phyloP scores from a whole-genome alignment of 441 rosid species.

The Cnidoscolus chayamansa region DNA sequence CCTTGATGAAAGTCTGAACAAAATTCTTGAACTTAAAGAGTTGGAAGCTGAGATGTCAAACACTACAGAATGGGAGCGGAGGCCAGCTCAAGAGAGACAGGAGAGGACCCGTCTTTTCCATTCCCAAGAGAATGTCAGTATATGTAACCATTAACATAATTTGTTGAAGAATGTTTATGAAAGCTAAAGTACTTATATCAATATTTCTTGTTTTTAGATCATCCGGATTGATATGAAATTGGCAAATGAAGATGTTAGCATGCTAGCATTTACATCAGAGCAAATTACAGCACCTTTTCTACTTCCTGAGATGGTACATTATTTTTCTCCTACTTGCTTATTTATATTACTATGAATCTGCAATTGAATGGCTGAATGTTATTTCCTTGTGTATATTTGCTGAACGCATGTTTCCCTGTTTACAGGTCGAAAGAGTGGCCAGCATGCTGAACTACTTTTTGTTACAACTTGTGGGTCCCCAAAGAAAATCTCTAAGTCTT shows the following conservation, averaged over 20 bases:
- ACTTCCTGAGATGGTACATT: slow-evolving; percentile 94
- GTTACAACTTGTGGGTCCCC: slow-evolving; percentile 97
- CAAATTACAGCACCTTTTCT: slow-evolving; percentile 94
- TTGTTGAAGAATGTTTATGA: not conserved
- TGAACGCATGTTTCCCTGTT: not conserved
- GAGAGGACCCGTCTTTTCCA: slow-evolving; percentile 91
- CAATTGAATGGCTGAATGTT: not conserved
- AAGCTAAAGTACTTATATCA: not conserved
- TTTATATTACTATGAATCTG: not conserved
- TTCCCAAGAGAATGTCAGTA: slow-evolving; percentile 91
- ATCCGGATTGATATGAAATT: slow-evolving; percentile 93
- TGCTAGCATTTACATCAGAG: slow-evolving; percentile 93
- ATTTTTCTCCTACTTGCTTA: slow-evolving; percentile 7
- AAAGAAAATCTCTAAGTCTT: slow-evolving; percentile 82
- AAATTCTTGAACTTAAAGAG: slow-evolving; percentile 91
- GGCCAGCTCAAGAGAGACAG: slow-evolving; percentile 95
- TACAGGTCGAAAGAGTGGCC: slow-evolving; percentile 95
- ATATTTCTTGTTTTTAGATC: slow-evolving; percentile 46
- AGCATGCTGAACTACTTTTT: slow-evolving; percentile 96
- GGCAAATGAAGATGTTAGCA: slow-evolving; percentile 96
- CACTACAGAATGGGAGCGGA: slow-evolving; percentile 84
- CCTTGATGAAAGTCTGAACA: slow-evolving; percentile 97
- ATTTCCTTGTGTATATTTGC: not conserved
- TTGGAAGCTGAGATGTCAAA: slow-evolving; percentile 97
- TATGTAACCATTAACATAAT: not conserved